These are phyloP conservation scores for Fusarium sp. DNA, from an alignment of 2,329 filamentous ascomycete genomes.

Conservation along the genomic window DNA sequence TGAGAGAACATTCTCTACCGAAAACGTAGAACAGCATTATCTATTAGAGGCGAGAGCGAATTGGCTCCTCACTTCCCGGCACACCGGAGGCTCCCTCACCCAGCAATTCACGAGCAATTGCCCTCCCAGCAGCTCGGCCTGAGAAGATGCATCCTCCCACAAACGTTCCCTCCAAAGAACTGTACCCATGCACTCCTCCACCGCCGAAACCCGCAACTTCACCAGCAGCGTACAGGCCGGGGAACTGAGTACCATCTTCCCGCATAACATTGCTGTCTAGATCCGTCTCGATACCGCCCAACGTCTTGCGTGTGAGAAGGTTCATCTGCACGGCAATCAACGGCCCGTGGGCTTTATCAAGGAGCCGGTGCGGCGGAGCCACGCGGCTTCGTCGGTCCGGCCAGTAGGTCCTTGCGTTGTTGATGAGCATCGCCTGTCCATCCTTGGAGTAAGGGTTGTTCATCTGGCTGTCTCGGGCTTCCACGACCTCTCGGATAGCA, in stretches of 20 bases:
- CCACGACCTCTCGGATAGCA: slow-evolving; percentile 57
- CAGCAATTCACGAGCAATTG: slow-evolving; percentile 59
- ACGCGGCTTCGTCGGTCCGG: slow-evolving; percentile 61
- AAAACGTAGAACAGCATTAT: neutral
- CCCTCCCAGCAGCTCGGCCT: slow-evolving; percentile 63
- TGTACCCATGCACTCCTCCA: slow-evolving; percentile 70
- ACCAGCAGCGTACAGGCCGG: slow-evolving; percentile 67
- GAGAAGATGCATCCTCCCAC: slow-evolving; percentile 71
- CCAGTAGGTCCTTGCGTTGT: slow-evolving; percentile 65
- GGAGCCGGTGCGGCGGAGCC: slow-evolving; percentile 61
- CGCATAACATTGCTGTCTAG: slow-evolving; percentile 64
- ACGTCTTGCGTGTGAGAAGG: slow-evolving; percentile 67
- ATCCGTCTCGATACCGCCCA: slow-evolving; percentile 69
- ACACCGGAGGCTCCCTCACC: slow-evolving; percentile 4
- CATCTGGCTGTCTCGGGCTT: slow-evolving; percentile 64
- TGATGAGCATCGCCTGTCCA: slow-evolving; percentile 68
- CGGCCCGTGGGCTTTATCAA: slow-evolving; percentile 64
- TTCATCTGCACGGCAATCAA: slow-evolving; percentile 69
- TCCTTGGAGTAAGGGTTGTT: slow-evolving; percentile 67
- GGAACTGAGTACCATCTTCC: slow-evolving; percentile 58
- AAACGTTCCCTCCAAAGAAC: slow-evolving; percentile 69
- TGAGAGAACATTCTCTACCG: neutral
- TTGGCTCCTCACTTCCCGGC: neutral
- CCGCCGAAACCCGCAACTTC: slow-evolving; percentile 70
- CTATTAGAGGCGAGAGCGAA: slow-evolving; percentile 13